Base-by-base conservation (phyloP, 495 filamentous ascomycete genomes). In the Penicillium arizonense region DNA sequence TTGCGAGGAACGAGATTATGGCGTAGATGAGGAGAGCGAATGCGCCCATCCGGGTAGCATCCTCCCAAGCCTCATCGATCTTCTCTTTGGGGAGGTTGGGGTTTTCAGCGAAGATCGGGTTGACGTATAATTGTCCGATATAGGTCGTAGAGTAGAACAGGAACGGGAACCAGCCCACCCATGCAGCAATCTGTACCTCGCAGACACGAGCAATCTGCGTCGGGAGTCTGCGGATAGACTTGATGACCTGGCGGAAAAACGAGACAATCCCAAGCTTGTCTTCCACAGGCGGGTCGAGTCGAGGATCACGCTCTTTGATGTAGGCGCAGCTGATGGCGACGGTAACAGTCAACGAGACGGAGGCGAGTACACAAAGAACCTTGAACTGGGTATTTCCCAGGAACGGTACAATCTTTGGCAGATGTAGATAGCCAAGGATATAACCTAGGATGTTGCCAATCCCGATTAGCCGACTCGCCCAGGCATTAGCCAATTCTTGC, bases 101-200 rank as follows among this genome's bases (percentile, higher is more conserved):
- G 58, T 96, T 85, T 44, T 79, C 72, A 56, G 81, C 79, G 48
- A 96, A 87, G 49, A 79, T 86, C 1, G 90, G 90, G 61, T 95
- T 85, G 35, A 87, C 87, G 62, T 95, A 94, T 47, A 95, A 85
- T 65, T 96, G 89, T 46, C 87, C 91, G 60, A 96, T 86, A 67
- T 91, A 96, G 24, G 89, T 94, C 1, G 89, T 94, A 6, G 90
- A 87, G 72, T 96, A 96, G 70, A 92, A 96, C 0, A 96, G 77
- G 73, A 96, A 93, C 14, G 91, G 91, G 62, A 96, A 96, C 87
- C 91, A 96, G 52, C 89, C 91, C 56, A 96, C 85, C 91, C 91
- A 96, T 23, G 89, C 88, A 50, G 87, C 90, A 61, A 96, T 82
- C 65, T 96, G 90, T 0, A 94, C 90, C 55, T 88, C 75, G 68